Evolutionary conservation across 768 basidiomycete species (phyloP).

Genomic region (Paxillus involutus): DNA sequence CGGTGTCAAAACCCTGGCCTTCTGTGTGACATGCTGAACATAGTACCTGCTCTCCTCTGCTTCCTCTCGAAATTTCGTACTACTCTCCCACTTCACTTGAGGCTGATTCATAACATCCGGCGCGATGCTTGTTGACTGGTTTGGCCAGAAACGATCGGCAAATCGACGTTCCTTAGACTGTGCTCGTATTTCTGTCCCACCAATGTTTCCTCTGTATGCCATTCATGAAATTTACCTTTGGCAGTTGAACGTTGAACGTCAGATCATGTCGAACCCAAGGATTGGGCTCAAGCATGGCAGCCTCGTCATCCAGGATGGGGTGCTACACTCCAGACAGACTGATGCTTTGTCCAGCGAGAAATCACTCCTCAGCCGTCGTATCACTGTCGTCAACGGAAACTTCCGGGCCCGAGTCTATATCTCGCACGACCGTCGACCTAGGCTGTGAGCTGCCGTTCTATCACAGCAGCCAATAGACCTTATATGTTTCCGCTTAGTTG

Average conservation of each 20-base stretch:
- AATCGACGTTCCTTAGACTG: neutral
- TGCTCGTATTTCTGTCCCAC: neutral
- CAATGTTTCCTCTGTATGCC: too few species aligned
- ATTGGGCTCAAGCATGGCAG: neutral
- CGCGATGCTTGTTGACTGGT: neutral
- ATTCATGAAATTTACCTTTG: too few species aligned
- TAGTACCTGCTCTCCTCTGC: too few species aligned
- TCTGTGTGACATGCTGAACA: too few species aligned
- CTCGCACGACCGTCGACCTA: slow-evolving; percentile 43
- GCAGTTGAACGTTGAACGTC: neutral
- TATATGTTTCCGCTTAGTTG: slow-evolving; percentile 38
- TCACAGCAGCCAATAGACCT: neutral
- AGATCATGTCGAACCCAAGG: neutral
- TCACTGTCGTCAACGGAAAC: neutral
- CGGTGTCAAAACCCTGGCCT: too few species aligned
- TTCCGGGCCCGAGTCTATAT: slow-evolving; percentile 12
- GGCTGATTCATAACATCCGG: neutral
- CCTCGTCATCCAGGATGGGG: too few species aligned
- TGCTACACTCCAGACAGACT: neutral
- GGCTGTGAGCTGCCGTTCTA: slow-evolving; percentile 43
- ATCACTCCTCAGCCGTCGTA: neutral
- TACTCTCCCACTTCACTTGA: neutral
- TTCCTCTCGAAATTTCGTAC: neutral
- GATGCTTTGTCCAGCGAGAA: neutral
- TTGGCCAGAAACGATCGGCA: neutral